Conservation (phyloP, 164 flowering plant genomes). For the Kingdonia uniflora region DNA sequence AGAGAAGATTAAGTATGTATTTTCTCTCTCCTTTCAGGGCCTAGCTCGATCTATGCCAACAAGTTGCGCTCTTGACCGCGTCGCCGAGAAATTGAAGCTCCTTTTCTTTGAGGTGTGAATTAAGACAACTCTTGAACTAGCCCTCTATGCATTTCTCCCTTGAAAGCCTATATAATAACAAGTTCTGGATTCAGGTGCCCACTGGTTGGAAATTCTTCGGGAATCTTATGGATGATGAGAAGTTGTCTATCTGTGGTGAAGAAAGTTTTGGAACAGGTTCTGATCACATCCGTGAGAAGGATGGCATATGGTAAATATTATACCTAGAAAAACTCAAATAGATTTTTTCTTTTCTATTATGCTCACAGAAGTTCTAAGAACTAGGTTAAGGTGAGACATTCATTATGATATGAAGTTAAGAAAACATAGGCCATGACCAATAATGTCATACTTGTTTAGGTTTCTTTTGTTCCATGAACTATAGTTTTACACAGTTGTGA, state of each 20-base stretch:
- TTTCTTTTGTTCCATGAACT: too few species aligned
- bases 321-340: not conserved
- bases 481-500: too few species aligned
- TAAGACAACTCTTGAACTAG: not conserved
- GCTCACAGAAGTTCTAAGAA: too few species aligned
- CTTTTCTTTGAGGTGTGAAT: conserved; percentile 79
- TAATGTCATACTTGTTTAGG: too few species aligned
- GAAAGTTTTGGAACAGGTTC: conserved; percentile 99
- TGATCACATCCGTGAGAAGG: conserved; percentile 98
- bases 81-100: conserved; percentile 71
- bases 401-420: too few species aligned
- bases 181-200: conserved; percentile 58
- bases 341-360: too few species aligned
- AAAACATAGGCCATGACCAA: too few species aligned
- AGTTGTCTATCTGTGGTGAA: conserved; percentile 94
- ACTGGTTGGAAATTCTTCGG: conserved; percentile 99
- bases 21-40: conserved; percentile 42
- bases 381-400: too few species aligned
- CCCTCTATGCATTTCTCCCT: not conserved
- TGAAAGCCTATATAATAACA: conserved; percentile 2
- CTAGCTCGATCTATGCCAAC: conserved; percentile 99
- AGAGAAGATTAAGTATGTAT: too few species aligned
- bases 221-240: conserved; percentile 98
- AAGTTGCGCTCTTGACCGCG: conserved; percentile 97
- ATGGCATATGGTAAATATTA: conserved; percentile 86